Evolutionary conservation across 495 filamentous ascomycete species (phyloP).

Genomic region (Staphylotrichum tortipilum): DNA sequence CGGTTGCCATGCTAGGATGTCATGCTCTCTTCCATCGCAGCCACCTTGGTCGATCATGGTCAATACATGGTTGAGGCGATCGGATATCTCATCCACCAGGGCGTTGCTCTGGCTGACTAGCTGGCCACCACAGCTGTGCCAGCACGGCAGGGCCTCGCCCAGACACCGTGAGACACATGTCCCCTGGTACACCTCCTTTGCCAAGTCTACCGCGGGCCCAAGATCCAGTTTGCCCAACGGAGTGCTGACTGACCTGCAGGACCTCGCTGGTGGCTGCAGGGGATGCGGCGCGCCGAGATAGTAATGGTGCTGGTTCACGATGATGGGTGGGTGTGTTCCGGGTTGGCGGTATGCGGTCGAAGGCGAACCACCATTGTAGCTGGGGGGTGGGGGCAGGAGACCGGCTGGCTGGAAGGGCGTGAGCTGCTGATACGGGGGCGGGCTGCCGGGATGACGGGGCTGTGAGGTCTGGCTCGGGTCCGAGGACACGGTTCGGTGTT

Average conservation of each 20-base stretch:
- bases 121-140: slow-evolving; percentile 30
- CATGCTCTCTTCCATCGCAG: slow-evolving; percentile 53
- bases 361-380: slow-evolving; percentile 20
- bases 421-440: slow-evolving; percentile 15
- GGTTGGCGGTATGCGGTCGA: slow-evolving; percentile 23
- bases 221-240: slow-evolving; percentile 31
- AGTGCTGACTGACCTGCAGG: slow-evolving; percentile 12
- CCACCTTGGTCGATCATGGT: slow-evolving; percentile 58
- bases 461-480: slow-evolving; percentile 14
- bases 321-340: slow-evolving; percentile 28
- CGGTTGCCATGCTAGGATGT: slow-evolving; percentile 44
- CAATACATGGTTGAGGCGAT: slow-evolving; percentile 53
- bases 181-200: slow-evolving; percentile 24
- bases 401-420: slow-evolving; percentile 27
- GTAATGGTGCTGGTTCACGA: slow-evolving; percentile 43
- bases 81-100: slow-evolving; percentile 48
- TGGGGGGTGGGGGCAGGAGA: slow-evolving; percentile 26
- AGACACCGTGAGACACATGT: slow-evolving; percentile 24
- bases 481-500: slow-evolving; percentile 15
- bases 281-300: slow-evolving; percentile 29
- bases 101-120: slow-evolving; percentile 39
- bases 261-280: slow-evolving; percentile 11
- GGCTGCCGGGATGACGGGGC: slow-evolving; percentile 18
- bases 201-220: slow-evolving; percentile 29
- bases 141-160: slow-evolving; percentile 30